Conservation (phyloP, 2,329 filamentous ascomycete species). For the Decorospora gaudefroyi region DNA sequence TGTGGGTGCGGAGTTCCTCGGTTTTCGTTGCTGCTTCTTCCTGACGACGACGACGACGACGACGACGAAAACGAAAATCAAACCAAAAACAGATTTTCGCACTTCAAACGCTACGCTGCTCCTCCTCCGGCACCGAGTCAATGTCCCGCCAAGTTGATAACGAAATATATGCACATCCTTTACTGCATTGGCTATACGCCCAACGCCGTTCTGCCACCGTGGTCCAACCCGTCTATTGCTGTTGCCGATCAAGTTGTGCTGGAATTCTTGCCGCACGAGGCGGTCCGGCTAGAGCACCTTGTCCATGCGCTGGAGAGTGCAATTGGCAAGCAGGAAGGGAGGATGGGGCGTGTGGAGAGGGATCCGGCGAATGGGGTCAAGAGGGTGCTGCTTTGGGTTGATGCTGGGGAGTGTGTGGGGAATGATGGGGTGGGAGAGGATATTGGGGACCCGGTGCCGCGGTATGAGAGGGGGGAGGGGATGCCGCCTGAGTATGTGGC, state of each 20-base stretch:
- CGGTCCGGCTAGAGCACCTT: conserved; percentile 8
- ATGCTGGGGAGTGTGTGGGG: conserved; percentile 16
- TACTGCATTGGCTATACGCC: conserved; percentile 14
- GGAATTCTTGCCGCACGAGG: conserved; percentile 16
- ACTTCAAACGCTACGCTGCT: background rate
- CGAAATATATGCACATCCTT: conserved; percentile 16
- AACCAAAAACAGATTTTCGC: background rate
- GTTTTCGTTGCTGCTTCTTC: background rate
- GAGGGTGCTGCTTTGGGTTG: conserved; percentile 20
- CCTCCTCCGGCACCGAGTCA: background rate
- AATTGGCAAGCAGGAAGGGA: conserved; percentile 12
- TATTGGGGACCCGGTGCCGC: conserved; percentile 15
- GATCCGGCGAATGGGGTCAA: conserved; percentile 6
- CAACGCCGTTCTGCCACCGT: conserved; percentile 9
- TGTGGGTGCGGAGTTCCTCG: background rate
- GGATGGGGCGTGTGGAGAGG: conserved; percentile 23
- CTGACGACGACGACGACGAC: background rate
- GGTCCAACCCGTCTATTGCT: conserved; percentile 14
- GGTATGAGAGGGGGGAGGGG: conserved; percentile 19
- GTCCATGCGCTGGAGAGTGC: conserved; percentile 13
- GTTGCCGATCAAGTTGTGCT: conserved; percentile 17
- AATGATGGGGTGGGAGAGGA: conserved; percentile 2
- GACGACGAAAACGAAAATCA: background rate
- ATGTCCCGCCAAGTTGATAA: conserved; percentile 5
- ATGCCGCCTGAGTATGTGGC: conserved; percentile 13